A percentile compares a stretch with the other conserved stretches of the same genome.
Evolutionary conservation across 2,329 filamentous ascomycete species (phyloP).

Genomic region (Penicillium sp.): DNA sequence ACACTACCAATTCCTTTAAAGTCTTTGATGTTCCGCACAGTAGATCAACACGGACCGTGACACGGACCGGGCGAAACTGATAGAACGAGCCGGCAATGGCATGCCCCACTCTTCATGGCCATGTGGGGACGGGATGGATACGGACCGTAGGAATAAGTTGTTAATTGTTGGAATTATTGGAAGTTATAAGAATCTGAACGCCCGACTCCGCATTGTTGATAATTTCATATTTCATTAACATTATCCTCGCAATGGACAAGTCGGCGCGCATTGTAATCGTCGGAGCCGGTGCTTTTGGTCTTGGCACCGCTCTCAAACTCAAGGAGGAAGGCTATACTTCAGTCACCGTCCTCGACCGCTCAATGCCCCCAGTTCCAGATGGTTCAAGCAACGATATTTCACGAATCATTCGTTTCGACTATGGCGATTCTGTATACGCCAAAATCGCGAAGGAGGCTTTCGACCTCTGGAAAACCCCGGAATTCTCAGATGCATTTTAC

Average conservation of each 20-base stretch:
- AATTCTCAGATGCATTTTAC: constrained; percentile 24
- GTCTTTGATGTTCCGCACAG: too few species aligned
- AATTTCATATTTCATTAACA: too few species aligned
- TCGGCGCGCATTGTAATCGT: constrained; percentile 39
- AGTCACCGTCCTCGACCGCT: constrained; percentile 35
- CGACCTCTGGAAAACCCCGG: constrained; percentile 60
- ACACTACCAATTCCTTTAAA: too few species aligned
- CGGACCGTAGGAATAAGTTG: neutral
- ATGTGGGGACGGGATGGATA: neutral
- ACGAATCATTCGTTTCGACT: constrained; percentile 56
- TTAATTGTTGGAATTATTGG: neutral
- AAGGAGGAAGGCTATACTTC: constrained; percentile 27
- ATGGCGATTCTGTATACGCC: constrained; percentile 74
- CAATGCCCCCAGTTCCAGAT: constrained; percentile 37
- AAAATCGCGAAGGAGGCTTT: constrained; percentile 69
- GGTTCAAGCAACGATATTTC: constrained; percentile 44
- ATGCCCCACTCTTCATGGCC: neutral
- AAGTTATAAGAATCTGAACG: neutral
- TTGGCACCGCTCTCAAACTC: constrained; percentile 48
- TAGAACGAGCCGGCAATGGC: neutral
- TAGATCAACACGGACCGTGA: neutral
- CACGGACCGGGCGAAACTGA: neutral
- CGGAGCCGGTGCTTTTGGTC: constrained; percentile 67
- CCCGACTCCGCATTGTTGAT: too few species aligned
- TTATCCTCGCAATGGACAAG: constrained; percentile 19